phyloP scores from a whole-genome alignment of 768 basidiomycete genomes.

The Lentinula guzmanii region DNA sequence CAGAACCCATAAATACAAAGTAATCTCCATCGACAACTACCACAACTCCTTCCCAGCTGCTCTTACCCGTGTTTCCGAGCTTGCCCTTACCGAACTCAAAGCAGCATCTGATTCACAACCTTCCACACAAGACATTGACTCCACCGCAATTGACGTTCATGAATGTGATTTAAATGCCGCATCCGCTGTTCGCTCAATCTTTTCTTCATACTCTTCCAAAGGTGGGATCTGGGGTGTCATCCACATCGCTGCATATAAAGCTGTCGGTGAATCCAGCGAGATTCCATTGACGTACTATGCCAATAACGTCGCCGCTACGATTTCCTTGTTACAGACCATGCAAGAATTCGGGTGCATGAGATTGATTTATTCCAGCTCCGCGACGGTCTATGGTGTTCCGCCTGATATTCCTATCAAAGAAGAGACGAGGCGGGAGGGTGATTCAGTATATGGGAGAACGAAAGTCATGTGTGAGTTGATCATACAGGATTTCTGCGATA shows the following conservation, averaged over 20 bases:
- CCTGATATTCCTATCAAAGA: slow-evolving; percentile 92
- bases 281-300: slow-evolving; percentile 90
- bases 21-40: slow-evolving; percentile 92
- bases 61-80: slow-evolving; percentile 68
- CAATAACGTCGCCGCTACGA: slow-evolving; percentile 89
- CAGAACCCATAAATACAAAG: slow-evolving; percentile 83
- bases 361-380: slow-evolving; percentile 96
- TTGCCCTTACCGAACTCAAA: slow-evolving; percentile 69
- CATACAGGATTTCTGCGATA: slow-evolving; percentile 75
- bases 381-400: slow-evolving; percentile 98
- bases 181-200: slow-evolving; percentile 70
- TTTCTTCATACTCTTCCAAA: slow-evolving; percentile 70
- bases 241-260: slow-evolving; percentile 96
- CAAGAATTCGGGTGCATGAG: slow-evolving; percentile 75
- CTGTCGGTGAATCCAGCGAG: slow-evolving; percentile 96
- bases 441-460: slow-evolving; percentile 91
- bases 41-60: slow-evolving; percentile 84
- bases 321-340: slow-evolving; percentile 86
- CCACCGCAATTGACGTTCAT: slow-evolving; percentile 65
- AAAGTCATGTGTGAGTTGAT: slow-evolving; percentile 93
- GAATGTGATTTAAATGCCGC: slow-evolving; percentile 69
- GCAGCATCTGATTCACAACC: slow-evolving; percentile 24
- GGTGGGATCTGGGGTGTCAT: slow-evolving; percentile 96
- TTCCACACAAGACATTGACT: slow-evolving; percentile 62
- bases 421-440: slow-evolving; percentile 79